Percentiles rank a stretch among this genome's conserved stretches.
Evolutionary conservation across 305 asterid species (phyloP).

Genomic region (Fraxinus paxiana): DNA sequence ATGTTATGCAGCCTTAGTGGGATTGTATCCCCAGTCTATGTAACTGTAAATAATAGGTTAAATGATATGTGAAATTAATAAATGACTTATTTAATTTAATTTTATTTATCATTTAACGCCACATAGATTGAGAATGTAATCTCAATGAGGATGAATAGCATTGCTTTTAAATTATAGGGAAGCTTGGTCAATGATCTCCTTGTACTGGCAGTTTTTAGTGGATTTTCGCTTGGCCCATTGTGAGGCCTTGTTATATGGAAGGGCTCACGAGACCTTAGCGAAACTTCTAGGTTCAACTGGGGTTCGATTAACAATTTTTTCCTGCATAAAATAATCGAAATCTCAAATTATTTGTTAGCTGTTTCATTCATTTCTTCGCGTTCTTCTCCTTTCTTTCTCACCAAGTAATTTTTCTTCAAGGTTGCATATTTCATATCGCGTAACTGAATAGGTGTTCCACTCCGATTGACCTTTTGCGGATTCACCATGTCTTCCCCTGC

Average conservation of each 20-base stretch:
- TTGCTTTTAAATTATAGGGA: background rate
- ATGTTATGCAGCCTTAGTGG: too few species aligned
- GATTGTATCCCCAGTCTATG: too few species aligned
- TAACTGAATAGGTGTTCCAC: background rate
- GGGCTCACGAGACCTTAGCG: background rate
- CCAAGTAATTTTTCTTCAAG: conserved; percentile 11
- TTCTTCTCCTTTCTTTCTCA: conserved; percentile 11
- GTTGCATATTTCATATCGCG: conserved; percentile 12
- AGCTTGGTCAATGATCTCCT: background rate
- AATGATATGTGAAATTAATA: too few species aligned
- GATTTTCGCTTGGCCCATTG: background rate
- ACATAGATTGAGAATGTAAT: too few species aligned
- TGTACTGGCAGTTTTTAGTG: background rate
- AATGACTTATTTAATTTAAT: too few species aligned
- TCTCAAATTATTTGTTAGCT: background rate
- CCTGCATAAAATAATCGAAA: background rate
- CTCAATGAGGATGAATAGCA: too few species aligned
- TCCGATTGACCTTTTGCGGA: conserved; percentile 18
- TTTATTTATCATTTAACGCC: too few species aligned
- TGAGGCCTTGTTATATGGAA: background rate
- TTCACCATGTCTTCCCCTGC: conserved; percentile 79
- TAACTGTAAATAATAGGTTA: too few species aligned
- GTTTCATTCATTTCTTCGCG: background rate
- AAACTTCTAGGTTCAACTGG: background rate
- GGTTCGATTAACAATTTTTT: background rate